phyloP scores from a whole-genome alignment of 2,329 filamentous ascomycete species.

The Chaetoscypha palmicola region DNA sequence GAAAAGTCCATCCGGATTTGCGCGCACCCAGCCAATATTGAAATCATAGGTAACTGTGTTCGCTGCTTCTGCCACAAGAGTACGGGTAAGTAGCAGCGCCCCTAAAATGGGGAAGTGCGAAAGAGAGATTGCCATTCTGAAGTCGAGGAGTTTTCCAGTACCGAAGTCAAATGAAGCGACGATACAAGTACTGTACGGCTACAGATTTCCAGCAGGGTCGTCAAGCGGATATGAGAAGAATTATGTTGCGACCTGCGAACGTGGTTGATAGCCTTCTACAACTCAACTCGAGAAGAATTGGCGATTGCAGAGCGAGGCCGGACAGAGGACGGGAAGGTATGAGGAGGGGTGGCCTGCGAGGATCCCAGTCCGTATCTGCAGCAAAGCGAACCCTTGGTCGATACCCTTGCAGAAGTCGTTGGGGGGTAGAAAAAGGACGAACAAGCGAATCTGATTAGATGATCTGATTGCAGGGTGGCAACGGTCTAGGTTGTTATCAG shows the following conservation, averaged over 20 bases:
- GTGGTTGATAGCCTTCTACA: slow-evolving; percentile 3
- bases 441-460: slow-evolving; percentile 13
- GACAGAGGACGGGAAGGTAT: slow-evolving; percentile 7
- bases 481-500: slow-evolving; percentile 8
- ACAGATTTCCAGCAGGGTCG: slow-evolving; percentile 6
- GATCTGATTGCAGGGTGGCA: slow-evolving; percentile 11
- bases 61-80: slow-evolving; percentile 34
- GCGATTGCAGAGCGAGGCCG: slow-evolving; percentile 10
- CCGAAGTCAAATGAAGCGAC: slow-evolving; percentile 1
- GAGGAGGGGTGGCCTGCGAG: slow-evolving; percentile 1
- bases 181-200: slow-evolving; percentile 5
- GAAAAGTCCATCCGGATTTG: slow-evolving; percentile 62
- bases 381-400: too few species aligned
- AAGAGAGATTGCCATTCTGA: slow-evolving; percentile 38
- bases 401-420: too few species aligned
- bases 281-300: not conserved
- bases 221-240: slow-evolving; percentile 13
- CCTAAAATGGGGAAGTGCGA: slow-evolving; percentile 36
- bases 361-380: too few species aligned
- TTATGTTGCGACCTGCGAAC: not conserved
- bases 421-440: too few species aligned
- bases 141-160: not conserved
- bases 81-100: slow-evolving; percentile 25
- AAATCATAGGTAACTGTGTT: slow-evolving; percentile 57
- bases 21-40: slow-evolving; percentile 62